A percentile compares a stretch with the other conserved stretches of the same genome.
Conservation (phyloP, 73 alveolate species). For the Paramecium pentaurelia region DNA sequence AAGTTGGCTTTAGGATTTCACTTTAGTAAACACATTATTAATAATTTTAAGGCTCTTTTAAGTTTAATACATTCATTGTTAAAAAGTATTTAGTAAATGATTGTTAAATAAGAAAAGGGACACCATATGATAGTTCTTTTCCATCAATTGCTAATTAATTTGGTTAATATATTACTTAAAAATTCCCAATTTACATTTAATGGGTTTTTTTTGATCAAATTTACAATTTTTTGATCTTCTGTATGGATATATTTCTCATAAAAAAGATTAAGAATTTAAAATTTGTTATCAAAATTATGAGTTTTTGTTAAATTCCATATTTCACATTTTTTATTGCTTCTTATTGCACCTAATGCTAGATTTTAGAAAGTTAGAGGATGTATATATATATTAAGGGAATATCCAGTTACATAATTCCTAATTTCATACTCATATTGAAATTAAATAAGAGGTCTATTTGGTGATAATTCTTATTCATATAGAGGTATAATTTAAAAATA, state of each 20-base stretch:
- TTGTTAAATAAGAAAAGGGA: not conserved
- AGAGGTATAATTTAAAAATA: not conserved
- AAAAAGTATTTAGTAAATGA: not conserved
- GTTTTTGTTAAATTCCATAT: not conserved
- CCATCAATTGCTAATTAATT: not conserved
- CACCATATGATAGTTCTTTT: not conserved
- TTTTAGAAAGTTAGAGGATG: no score
- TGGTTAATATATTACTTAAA: not conserved
- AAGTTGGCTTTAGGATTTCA: not conserved
- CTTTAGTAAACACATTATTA: not conserved
- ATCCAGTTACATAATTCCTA: not conserved
- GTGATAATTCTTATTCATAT: not conserved
- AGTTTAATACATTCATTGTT: not conserved
- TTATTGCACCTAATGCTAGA: no score
- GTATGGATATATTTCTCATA: not conserved
- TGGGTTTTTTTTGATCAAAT: not conserved
- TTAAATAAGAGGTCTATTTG: not conserved
- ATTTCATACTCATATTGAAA: not conserved
- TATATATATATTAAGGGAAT: not conserved
- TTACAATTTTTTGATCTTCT: not conserved
- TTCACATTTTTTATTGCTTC: not conserved
- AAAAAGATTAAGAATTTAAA: not conserved
- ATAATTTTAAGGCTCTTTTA: not conserved
- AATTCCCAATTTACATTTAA: not conserved
- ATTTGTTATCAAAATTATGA: not conserved